Base-by-base conservation (phyloP, 2,329 filamentous ascomycete species). In the Coleophoma crateriformis region DNA sequence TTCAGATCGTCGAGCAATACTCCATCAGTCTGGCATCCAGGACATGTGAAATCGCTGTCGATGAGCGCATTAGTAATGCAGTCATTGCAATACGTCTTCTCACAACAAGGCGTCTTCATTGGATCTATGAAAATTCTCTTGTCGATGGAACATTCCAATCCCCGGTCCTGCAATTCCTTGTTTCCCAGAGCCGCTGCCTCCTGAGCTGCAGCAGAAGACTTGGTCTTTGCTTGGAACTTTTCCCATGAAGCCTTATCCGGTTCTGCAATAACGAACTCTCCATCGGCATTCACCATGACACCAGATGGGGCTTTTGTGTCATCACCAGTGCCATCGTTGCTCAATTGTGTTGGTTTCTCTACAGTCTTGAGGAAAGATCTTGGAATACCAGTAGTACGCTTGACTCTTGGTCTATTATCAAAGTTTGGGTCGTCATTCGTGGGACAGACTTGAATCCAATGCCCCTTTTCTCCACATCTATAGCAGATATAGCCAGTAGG, bases 21-120 rank as follows among this genome's bases (percentile, higher is more conserved):
- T 64, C 89, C 89, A 67, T 96, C 90, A 55, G 86, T 87, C 71
- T 88, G 83, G 76, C 94, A 99, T 60, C 85, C 85, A 57, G 94
- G 94, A 71, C 94, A 99, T 70, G 91, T 78, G 72, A 99, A 90
- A 79, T 99, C 94, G 81, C 87, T 94, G 77, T 97, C 91, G 73
- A 96, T 92, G 71, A 99, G 85, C 72, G 91, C 89, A 81, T 96
- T 96, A 69, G 94, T 95, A 73, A 99, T 96, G 86, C 94, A 99
- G 69, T 96, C 90, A 82, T 94, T 94, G 80, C 94, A 99, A 78
- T 95, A 99, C 67, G 91, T 96, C 81, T 88, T 95, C 74, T 88
- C 82, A 78, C 94, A 99, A 81, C 94, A 99, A 59, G 94, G 92
- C 66, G 94, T 97, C 82, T 96, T 95, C 79, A 95, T 94, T 80